Evolutionary conservation across 2,329 filamentous ascomycete genomes (phyloP).

Genomic region (Dothideomycetes sp.): DNA sequence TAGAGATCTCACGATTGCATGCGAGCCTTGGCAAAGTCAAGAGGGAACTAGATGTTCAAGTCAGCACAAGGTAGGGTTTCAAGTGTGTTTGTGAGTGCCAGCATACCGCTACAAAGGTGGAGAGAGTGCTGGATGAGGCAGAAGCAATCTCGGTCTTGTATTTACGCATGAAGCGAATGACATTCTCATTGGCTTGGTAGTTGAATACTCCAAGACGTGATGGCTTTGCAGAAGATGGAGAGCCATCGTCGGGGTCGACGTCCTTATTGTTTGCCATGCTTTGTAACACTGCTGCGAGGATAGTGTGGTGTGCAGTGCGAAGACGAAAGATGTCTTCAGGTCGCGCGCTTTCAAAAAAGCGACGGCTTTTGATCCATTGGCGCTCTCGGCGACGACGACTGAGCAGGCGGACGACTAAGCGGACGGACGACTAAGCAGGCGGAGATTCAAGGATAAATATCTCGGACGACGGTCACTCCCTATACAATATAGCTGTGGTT

Average conservation of each 20-base stretch:
- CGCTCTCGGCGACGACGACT: slow-evolving; percentile 5
- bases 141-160: slow-evolving; percentile 77
- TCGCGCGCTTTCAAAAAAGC: slow-evolving; percentile 9
- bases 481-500: too few relatives aligned
- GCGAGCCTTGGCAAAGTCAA: slow-evolving; percentile 82
- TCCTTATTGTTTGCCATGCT: neutral
- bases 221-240: neutral
- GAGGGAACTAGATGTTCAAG: slow-evolving; percentile 51
- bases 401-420: too few relatives aligned
- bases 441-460: too few relatives aligned
- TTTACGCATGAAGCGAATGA: slow-evolving; percentile 55
- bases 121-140: slow-evolving; percentile 66
- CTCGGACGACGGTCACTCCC: too few relatives aligned
- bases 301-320: neutral
- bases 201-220: neutral
- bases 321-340: slow-evolving; percentile 5
- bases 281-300: neutral
- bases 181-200: slow-evolving; percentile 27
- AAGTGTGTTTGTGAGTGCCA: neutral
- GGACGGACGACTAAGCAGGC: too few relatives aligned
- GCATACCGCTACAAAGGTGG: slow-evolving; percentile 59
- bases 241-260: neutral
- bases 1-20: slow-evolving; percentile 57
- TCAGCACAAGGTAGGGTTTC: slow-evolving; percentile 2
- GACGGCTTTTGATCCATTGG: slow-evolving; percentile 10